Evolutionary conservation across 73 alveolate species (phyloP), one percentile per base, ranked within the genome.

Genomic region (Urostyla sp.): DNA sequence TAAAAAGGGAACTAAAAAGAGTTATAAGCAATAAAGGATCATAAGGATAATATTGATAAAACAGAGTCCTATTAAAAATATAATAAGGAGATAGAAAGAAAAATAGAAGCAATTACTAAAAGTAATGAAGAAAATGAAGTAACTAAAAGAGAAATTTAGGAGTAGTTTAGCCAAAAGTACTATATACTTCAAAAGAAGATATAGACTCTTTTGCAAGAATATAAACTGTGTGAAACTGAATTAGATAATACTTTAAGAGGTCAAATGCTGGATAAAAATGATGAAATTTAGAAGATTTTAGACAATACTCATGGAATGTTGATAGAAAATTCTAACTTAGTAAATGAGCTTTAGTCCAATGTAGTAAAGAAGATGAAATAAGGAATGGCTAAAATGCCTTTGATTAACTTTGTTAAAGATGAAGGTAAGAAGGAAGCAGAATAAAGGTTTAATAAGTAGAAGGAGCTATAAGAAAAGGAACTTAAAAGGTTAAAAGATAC

Each of bases 301-400:
- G 48, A 69, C 55, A 69, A 45, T 23, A 69, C 83, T 45, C 83
- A 69, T 69, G 83, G 72, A 8, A 48, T 48, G 69, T 21, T 69
- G 15, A 48, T 69, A 31, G 83, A 69, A 37, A 69, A 69, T 24
- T n/a, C 83, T 16, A 45, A 53, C 5, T 28, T 69, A 1, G 83
- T 69, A 1, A 69, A 69, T 0, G 23, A 63, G 31, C 31, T 49
- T 16, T 31, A 69, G 44, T 55, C 44, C 4, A 69, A 67, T 5
- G 83, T 45, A 23, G 52, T 69, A 13, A 49, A 49, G 44, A 69
- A 45, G 30, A 26, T 53, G 44, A 24, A 45, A 48, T 7, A 13
- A 13, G 58, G 50, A 4, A 30, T n/a, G 26, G 54, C 20, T 13
- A 34, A 48, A 0, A 2, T 49, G 36, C 56, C 31, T 8, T 49